phyloP scores from a whole-genome alignment of 1,284 basidiomycete species.

The Ustilago curta region DNA sequence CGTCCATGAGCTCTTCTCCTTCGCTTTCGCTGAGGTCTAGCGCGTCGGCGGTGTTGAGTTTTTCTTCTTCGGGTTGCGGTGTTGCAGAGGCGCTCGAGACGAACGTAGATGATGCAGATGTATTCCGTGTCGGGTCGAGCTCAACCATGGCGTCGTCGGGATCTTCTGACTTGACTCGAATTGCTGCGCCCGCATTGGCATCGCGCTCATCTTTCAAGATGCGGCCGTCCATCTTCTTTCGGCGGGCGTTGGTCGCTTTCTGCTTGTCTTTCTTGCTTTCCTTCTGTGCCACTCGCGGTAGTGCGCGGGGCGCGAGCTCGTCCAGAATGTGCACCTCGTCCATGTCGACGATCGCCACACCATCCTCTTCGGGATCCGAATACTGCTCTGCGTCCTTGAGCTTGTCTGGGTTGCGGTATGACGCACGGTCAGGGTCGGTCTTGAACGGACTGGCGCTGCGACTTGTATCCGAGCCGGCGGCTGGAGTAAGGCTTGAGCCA shows the following conservation, averaged over 20 bases:
- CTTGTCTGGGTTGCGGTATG: conserved; percentile 55
- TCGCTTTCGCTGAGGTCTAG: conserved; percentile 86
- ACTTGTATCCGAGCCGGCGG: conserved; percentile 11
- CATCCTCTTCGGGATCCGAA: conserved; percentile 53
- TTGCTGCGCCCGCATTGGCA: conserved; percentile 8
- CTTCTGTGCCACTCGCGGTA: conserved; percentile 72
- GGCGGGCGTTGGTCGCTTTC: conserved; percentile 65
- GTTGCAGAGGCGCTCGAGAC: conserved; percentile 34
- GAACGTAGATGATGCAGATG: background rate
- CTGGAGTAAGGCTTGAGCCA: conserved; percentile 30
- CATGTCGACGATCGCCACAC: conserved; percentile 77
- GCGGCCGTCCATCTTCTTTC: conserved; percentile 71
- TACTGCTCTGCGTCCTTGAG: conserved; percentile 54
- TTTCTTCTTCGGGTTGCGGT: conserved; percentile 46
- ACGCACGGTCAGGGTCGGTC: conserved; percentile 33
- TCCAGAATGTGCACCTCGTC: conserved; percentile 82
- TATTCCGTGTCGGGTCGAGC: conserved; percentile 8
- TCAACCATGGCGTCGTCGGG: conserved; percentile 39
- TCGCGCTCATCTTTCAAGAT: conserved; percentile 28
- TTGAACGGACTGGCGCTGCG: conserved; percentile 20
- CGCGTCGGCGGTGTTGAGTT: conserved; percentile 77
- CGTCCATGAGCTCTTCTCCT: conserved; percentile 85
- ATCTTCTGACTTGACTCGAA: conserved; percentile 48
- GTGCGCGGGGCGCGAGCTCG: conserved; percentile 86
- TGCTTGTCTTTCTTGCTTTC: conserved; percentile 62